Conservation (phyloP, 805 yeast genomes). For the Debaryomyces prosopidis region DNA sequence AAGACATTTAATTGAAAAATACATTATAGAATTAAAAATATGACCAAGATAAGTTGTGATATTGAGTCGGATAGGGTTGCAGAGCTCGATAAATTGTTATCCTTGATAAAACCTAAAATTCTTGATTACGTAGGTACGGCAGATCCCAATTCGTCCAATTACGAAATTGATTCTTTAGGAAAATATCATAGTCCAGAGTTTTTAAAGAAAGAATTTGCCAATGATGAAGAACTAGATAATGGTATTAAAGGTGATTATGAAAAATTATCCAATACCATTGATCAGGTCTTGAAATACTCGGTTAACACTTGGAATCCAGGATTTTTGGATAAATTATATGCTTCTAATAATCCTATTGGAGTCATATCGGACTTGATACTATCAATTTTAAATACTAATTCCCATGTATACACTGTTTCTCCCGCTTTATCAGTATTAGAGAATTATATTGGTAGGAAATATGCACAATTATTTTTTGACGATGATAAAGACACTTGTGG, state of each 20-base stretch:
- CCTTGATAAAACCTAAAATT: constrained; percentile 51
- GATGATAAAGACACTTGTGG: constrained; percentile 55
- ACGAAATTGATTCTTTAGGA: constrained; percentile 50
- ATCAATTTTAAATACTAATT: constrained; percentile 74
- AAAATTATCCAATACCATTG: constrained; percentile 49
- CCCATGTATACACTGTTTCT: constrained; percentile 83
- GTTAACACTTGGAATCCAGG: constrained; percentile 89
- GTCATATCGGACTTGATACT: constrained; percentile 69
- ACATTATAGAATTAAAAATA: background rate
- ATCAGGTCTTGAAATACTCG: constrained; percentile 60
- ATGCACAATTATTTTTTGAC: constrained; percentile 62
- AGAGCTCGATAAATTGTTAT: constrained; percentile 58
- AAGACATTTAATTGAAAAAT: too few relatives aligned
- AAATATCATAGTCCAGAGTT: constrained; percentile 50
- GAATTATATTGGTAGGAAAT: constrained; percentile 62
- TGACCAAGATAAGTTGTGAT: constrained; percentile 18
- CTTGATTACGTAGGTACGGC: constrained; percentile 52
- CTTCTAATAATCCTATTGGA: constrained; percentile 85
- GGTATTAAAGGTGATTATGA: constrained; percentile 39
- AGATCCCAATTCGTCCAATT: constrained; percentile 32
- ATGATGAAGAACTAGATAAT: constrained; percentile 26
- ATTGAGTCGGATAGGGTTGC: constrained; percentile 52
- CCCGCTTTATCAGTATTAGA: constrained; percentile 79
- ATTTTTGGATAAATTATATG: constrained; percentile 79
- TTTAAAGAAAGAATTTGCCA: constrained; percentile 32